These are phyloP conservation scores for Lipomyces chichibuensis DNA, from an alignment of 805 yeast species.

Conservation along the genomic window DNA sequence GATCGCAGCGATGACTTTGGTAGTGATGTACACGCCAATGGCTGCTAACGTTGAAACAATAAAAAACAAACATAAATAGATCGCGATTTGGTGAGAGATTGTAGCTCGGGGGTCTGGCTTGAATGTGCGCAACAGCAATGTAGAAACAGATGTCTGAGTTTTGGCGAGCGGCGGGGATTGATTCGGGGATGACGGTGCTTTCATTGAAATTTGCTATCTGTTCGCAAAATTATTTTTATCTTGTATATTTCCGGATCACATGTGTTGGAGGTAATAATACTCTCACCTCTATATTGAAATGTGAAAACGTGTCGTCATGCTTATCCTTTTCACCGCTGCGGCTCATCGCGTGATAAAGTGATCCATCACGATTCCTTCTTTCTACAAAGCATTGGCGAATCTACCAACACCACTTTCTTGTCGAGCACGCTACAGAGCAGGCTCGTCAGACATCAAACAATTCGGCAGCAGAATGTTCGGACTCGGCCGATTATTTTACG, in stretches of 20 bases:
- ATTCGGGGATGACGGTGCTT: conserved; percentile 7
- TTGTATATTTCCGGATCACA: background rate
- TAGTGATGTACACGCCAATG: conserved; percentile 12
- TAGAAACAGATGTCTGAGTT: background rate
- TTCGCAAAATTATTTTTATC: background rate
- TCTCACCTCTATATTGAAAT: background rate
- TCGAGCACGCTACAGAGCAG: background rate
- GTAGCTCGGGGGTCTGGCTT: conserved; percentile 13
- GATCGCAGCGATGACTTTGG: conserved; percentile 16
- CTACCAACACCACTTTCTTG: background rate
- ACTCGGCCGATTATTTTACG: conserved; percentile 45
- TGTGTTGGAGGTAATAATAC: background rate
- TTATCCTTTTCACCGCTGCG: background rate
- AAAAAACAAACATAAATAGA: conserved; percentile 23
- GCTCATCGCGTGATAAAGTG: background rate
- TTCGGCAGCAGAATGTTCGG: conserved; percentile 43
- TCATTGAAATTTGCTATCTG: background rate
- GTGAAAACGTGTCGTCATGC: background rate
- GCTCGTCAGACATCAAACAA: background rate
- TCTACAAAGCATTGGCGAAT: background rate
- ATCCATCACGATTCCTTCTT: background rate
- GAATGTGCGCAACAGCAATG: conserved; percentile 14
- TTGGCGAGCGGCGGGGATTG: background rate
- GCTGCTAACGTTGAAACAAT: conserved; percentile 17
- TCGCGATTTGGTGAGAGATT: conserved; percentile 8